Evolutionary conservation across 2,329 filamentous ascomycete genomes (phyloP), one percentile per base, ranked within the genome.

Genomic region (Berkeleyomyces basicola): DNA sequence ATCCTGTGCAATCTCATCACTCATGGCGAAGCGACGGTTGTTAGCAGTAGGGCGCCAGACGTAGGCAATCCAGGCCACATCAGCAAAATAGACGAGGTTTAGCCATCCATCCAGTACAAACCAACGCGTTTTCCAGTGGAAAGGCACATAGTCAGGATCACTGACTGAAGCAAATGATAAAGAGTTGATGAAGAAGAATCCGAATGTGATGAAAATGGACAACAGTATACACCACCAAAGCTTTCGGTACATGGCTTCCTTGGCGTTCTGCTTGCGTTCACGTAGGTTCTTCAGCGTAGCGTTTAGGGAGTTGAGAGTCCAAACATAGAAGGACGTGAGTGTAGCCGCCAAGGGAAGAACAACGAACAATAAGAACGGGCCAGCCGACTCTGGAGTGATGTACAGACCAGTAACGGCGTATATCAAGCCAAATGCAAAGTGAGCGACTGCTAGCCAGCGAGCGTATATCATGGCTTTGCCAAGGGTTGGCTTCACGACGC

Each of bases 181-280:
- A 68, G 88, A 95, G 78, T 96, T 97, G 78, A 97, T 85, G 78
- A 99, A 97, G 79, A 99, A 96, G 77, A 99, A 99, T 63, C 81
- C 90, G 69, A 99, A 99, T 68, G 97, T 96, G 68, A 97, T 89
- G 58, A 97, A 76, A 71, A 99, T 95, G 72, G 88, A 95, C 66
- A 83, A 79, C 55, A 99, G 79, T 65, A 99, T 96, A 72, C 90
- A 92, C 91, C 91, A 99, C 91, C 95, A 99, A 11, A 99, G 83
- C 73, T 95, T 95, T 76, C 88, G 91, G 76, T 97, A 99, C 95
- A 99, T 99, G 74, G 82, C 74, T 58, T 91, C 90, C 72, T 99
- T 99, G 69, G 87, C 86, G 69, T 88, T 86, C 75, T 99, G 93
- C 75, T 96, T 96, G 67, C 93, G 86, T 70, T 96, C 89, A 62